Percentiles rank a stretch among this genome's conserved stretches.
These are phyloP conservation scores for Corylus heterophylla DNA, from an alignment of 306 rosid genomes.

Conservation along the genomic window DNA sequence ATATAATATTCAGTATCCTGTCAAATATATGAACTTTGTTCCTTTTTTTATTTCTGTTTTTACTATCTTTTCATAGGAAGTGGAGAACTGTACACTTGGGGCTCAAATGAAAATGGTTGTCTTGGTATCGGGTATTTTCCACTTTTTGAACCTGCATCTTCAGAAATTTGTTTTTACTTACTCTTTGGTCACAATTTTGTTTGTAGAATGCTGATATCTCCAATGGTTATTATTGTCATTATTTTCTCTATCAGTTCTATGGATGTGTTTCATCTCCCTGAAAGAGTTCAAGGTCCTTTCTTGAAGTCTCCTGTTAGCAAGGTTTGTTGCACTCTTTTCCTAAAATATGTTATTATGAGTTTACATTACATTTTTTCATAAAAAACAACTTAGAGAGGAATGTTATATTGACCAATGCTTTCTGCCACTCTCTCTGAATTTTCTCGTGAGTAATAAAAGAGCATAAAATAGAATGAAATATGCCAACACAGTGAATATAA, in stretches of 20 bases:
- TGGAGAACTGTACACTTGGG: constrained; percentile 93
- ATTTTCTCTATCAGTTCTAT: constrained; percentile 47
- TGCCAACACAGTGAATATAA: constrained; percentile 2
- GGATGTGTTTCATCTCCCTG: constrained; percentile 66
- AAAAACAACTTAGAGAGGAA: constrained; percentile 3
- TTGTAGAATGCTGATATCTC: constrained; percentile 19
- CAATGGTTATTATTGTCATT: constrained; percentile 12
- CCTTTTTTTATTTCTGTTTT: constrained; percentile 24
- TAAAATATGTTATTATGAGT: constrained; percentile 12
- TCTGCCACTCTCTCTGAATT: not conserved
- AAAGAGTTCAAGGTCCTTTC: constrained; percentile 84
- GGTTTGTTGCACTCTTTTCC: constrained; percentile 40
- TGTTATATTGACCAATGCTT: not conserved
- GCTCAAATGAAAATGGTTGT: constrained; percentile 98
- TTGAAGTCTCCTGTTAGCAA: constrained; percentile 63
- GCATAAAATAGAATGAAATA: not conserved
- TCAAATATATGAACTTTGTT: constrained; percentile 1
- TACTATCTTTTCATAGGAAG: constrained; percentile 40
- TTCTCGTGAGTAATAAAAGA: not conserved
- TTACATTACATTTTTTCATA: not conserved
- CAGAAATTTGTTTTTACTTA: constrained; percentile 10
- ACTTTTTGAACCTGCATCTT: constrained; percentile 15
- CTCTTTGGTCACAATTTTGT: not conserved
- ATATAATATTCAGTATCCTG: not conserved
- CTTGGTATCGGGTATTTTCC: constrained; percentile 82